phyloP scores from a whole-genome alignment of 1,284 basidiomycete genomes.

The Serendipita sp. region DNA sequence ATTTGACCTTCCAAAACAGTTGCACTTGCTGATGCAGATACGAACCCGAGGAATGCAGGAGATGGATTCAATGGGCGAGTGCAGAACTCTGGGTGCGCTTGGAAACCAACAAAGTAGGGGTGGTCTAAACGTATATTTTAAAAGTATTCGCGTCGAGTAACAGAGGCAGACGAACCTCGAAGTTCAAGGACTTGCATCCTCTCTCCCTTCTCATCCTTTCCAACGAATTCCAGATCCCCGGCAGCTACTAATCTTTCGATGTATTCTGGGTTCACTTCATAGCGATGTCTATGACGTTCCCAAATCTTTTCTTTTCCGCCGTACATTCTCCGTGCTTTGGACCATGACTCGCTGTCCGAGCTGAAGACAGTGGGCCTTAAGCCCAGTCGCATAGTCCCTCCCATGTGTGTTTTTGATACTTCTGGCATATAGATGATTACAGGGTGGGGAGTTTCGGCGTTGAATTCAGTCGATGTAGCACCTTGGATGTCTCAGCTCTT shows the following conservation, averaged over 20 bases:
- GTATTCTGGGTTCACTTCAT: slow-evolving; percentile 89
- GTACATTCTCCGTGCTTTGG: slow-evolving; percentile 68
- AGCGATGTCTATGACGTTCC: slow-evolving; percentile 95
- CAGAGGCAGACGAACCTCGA: slow-evolving; percentile 36
- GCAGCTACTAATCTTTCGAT: slow-evolving; percentile 60
- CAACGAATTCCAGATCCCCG: slow-evolving; percentile 69
- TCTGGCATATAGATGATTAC: slow-evolving; percentile 98
- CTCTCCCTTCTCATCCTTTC: slow-evolving; percentile 90
- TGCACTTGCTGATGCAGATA: slow-evolving; percentile 67
- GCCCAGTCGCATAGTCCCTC: slow-evolving; percentile 96
- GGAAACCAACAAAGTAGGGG: slow-evolving; percentile 88
- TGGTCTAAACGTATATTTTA: slow-evolving; percentile 46
- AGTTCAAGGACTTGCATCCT: slow-evolving; percentile 96
- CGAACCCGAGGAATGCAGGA: slow-evolving; percentile 91
- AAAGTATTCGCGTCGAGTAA: not conserved
- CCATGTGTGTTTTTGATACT: slow-evolving; percentile 94
- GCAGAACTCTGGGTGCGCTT: slow-evolving; percentile 98
- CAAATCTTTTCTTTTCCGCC: slow-evolving; percentile 76
- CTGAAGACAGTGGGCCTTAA: slow-evolving; percentile 88
- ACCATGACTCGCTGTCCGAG: slow-evolving; percentile 43
- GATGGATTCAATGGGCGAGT: slow-evolving; percentile 97
- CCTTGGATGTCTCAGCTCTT: slow-evolving; percentile 27
- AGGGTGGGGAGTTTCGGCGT: slow-evolving; percentile 40
- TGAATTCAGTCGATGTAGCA: slow-evolving; percentile 83
- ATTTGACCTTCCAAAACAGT: slow-evolving; percentile 64